phyloP scores from a whole-genome alignment of 345 rosid genomes.

The Firmiana major region DNA sequence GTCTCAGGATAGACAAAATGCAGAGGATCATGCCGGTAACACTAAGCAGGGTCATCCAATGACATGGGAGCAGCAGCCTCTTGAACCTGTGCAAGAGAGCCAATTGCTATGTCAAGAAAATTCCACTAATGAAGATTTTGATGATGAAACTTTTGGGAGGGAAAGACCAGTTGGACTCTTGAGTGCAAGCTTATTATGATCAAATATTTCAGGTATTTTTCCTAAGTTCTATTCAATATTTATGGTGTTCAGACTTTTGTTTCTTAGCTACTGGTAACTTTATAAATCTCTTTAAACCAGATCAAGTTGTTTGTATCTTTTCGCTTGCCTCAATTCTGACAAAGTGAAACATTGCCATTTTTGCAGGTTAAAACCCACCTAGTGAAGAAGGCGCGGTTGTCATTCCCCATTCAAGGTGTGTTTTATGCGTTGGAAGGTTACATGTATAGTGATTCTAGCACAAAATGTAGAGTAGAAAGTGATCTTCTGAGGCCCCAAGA shows the following conservation, averaged over 20 bases:
- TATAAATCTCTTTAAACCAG: background rate
- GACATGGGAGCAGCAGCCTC: slow-evolving; percentile 54
- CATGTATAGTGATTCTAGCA: slow-evolving; percentile 32
- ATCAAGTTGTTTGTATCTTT: background rate
- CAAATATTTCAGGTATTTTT: slow-evolving; percentile 46
- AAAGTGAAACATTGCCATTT: background rate
- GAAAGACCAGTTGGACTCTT: slow-evolving; percentile 45
- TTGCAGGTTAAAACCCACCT: slow-evolving; percentile 30
- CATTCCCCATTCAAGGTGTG: slow-evolving; percentile 7
- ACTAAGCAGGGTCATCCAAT: slow-evolving; percentile 37
- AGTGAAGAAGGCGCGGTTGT: slow-evolving; percentile 8
- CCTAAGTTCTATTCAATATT: background rate
- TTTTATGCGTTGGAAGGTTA: slow-evolving; percentile 16
- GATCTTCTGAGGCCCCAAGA: slow-evolving; percentile 17
- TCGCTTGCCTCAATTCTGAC: background rate
- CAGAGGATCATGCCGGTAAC: slow-evolving; percentile 40
- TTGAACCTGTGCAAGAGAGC: slow-evolving; percentile 46
- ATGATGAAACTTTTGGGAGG: slow-evolving; percentile 59
- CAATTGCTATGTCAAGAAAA: slow-evolving; percentile 76
- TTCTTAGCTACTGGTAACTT: background rate
- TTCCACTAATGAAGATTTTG: slow-evolving; percentile 84
- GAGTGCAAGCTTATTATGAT: slow-evolving; percentile 45
- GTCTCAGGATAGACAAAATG: slow-evolving; percentile 41
- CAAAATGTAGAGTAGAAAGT: slow-evolving; percentile 24
- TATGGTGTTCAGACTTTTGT: background rate